Evolutionary conservation across 306 rosid genomes (phyloP).

Genomic region (Acacia crassicarpa): DNA sequence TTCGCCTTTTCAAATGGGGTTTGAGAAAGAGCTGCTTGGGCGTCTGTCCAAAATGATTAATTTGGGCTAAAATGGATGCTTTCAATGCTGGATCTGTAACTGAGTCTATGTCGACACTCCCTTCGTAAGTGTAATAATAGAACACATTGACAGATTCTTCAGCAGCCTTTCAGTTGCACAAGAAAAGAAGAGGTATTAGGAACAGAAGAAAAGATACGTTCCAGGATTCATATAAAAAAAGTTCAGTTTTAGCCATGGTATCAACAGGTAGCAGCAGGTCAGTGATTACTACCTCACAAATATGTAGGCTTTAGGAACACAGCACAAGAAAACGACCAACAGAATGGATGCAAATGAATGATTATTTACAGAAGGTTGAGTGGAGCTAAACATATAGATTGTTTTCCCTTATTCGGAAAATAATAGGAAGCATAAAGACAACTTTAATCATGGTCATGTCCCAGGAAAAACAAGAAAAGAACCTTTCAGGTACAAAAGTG

Average conservation of each 20-base stretch:
- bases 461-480: slow-evolving; percentile 3
- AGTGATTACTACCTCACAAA: slow-evolving; percentile 9
- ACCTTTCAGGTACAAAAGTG: slow-evolving; percentile 3
- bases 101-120: slow-evolving; percentile 97
- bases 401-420: neutral
- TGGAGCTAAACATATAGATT: neutral
- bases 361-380: slow-evolving; percentile 16
- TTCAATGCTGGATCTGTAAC: slow-evolving; percentile 98
- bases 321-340: slow-evolving; percentile 1
- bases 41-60: slow-evolving; percentile 99
- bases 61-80: slow-evolving; percentile 98
- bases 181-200: slow-evolving; percentile 33
- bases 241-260: slow-evolving; percentile 20
- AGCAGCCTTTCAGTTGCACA: slow-evolving; percentile 71
- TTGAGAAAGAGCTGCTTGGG: slow-evolving; percentile 95
- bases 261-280: neutral
- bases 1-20: slow-evolving; percentile 85
- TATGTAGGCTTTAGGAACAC: slow-evolving; percentile 11
- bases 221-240: slow-evolving; percentile 17
- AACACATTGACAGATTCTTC: slow-evolving; percentile 98
- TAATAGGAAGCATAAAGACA: slow-evolving; percentile 4
- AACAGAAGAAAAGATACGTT: slow-evolving; percentile 17
- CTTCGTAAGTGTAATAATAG: slow-evolving; percentile 96
- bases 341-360: slow-evolving; percentile 9
- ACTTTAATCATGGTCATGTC: slow-evolving; percentile 15